These are phyloP conservation scores for Tulasnella sp. DNA, from an alignment of 768 basidiomycete genomes.

Conservation along the genomic window DNA sequence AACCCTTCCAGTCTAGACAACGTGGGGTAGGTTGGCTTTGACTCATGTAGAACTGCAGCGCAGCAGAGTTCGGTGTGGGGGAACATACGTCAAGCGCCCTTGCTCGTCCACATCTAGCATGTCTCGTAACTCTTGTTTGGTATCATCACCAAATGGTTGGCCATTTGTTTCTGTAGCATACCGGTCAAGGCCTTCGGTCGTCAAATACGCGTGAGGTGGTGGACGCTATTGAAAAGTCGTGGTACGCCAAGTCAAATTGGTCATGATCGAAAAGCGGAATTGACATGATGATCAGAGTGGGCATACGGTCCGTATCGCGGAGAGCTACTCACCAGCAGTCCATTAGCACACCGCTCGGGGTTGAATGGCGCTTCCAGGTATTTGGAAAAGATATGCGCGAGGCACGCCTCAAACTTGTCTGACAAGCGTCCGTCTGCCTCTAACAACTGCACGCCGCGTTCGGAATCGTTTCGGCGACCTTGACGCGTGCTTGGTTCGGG, in stretches of 20 bases:
- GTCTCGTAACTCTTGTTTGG: constrained; percentile 64
- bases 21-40: neutral
- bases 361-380: constrained; percentile 43
- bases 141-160: constrained; percentile 60
- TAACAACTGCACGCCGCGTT: constrained; percentile 39
- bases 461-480: constrained; percentile 39
- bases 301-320: no score
- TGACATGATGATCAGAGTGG: neutral
- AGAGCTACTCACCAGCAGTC: neutral
- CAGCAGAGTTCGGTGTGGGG: neutral
- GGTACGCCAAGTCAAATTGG: no score
- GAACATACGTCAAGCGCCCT: constrained; percentile 51
- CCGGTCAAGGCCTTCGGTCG: constrained; percentile 48
- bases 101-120: constrained; percentile 64
- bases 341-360: neutral
- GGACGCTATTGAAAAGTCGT: constrained; percentile 25
- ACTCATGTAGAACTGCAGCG: no score
- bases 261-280: constrained; percentile 23
- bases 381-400: constrained; percentile 68
- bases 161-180: constrained; percentile 78
- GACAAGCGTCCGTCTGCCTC: constrained; percentile 62
- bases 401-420: constrained; percentile 52
- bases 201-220: constrained; percentile 42
- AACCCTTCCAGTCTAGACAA: constrained; percentile 58
- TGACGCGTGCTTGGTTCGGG: constrained; percentile 51